Percentiles rank a stretch among this genome's conserved stretches.
Conservation (phyloP, 345 rosid genomes). For the Clarkia xantiana region DNA sequence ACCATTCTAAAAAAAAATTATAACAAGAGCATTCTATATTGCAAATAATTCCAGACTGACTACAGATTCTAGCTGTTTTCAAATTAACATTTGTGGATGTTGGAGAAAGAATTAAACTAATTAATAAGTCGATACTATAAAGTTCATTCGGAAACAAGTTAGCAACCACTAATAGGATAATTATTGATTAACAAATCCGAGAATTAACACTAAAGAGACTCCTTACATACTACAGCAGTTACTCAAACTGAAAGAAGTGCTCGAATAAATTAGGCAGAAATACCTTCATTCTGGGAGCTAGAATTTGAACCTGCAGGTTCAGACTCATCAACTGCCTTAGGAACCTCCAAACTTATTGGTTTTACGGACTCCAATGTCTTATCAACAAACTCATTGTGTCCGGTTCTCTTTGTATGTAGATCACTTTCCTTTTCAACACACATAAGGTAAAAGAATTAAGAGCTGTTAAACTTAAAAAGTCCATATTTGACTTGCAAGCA, state of each 20-base stretch:
- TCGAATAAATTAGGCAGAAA: neutral
- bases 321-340: slow-evolving; percentile 40
- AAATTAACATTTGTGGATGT: too few species aligned
- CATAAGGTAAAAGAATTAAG: neutral
- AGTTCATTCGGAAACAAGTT: neutral
- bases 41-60: too few species aligned
- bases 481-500: neutral
- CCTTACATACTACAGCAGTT: neutral
- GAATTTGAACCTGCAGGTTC: slow-evolving; percentile 31
- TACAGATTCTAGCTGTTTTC: too few species aligned
- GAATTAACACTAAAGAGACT: neutral
- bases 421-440: slow-evolving; percentile 55
- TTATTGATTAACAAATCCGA: too few species aligned
- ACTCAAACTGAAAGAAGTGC: too few species aligned
- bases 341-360: slow-evolving; percentile 80
- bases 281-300: slow-evolving; percentile 59
- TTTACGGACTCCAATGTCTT: slow-evolving; percentile 67
- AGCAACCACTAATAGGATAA: neutral
- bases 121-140: too few species aligned
- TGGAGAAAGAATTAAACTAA: too few species aligned
- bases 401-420: slow-evolving; percentile 93
- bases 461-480: neutral
- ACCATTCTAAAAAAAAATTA: too few species aligned
- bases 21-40: too few species aligned
- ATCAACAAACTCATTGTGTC: slow-evolving; percentile 79